phyloP scores from a whole-genome alignment of 192 early-diverging fungal genomes.

The Mycoemilia scoparia region DNA sequence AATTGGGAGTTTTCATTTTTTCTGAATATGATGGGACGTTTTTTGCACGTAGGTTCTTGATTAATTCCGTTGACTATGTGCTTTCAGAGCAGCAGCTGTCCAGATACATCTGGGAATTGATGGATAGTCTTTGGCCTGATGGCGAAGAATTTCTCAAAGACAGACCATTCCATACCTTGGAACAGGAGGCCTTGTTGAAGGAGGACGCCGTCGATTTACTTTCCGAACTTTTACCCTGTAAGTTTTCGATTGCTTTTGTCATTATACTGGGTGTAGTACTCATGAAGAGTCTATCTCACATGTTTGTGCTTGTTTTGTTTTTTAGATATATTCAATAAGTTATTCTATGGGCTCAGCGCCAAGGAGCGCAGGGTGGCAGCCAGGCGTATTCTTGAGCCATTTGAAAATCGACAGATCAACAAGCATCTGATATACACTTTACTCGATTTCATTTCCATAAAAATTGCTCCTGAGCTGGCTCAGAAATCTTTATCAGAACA shows the following conservation, averaged over 20 bases:
- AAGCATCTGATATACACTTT: conserved; percentile 27
- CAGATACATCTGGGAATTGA: conserved; percentile 10
- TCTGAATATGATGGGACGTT: too few relatives aligned
- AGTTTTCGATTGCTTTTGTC: too few relatives aligned
- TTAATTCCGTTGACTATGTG: conserved; percentile 18
- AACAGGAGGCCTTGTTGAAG: conserved; percentile 20
- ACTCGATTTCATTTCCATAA: conserved; percentile 21
- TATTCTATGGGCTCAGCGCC: conserved; percentile 21
- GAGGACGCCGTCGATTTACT: conserved; percentile 19
- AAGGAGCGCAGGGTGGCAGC: conserved; percentile 17
- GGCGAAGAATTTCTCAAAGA: conserved; percentile 14
- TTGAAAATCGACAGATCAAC: conserved; percentile 29
- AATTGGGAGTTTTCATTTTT: too few relatives aligned
- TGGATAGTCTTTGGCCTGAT: conserved; percentile 18
- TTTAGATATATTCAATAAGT: conserved; percentile 13
- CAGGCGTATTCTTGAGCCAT: conserved; percentile 22
- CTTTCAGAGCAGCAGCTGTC: conserved; percentile 22
- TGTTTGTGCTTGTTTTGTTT: too few relatives aligned
- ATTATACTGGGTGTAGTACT: too few relatives aligned
- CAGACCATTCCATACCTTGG: conserved; percentile 25
- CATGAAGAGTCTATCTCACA: too few relatives aligned
- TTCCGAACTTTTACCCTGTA: conserved; percentile 22
- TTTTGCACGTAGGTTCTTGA: conserved; percentile 20
- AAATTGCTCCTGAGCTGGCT: conserved; percentile 26
- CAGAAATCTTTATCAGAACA: too few relatives aligned